Base-by-base conservation (phyloP, 2,329 filamentous ascomycete genomes). In the Aspergillus glaucus region DNA sequence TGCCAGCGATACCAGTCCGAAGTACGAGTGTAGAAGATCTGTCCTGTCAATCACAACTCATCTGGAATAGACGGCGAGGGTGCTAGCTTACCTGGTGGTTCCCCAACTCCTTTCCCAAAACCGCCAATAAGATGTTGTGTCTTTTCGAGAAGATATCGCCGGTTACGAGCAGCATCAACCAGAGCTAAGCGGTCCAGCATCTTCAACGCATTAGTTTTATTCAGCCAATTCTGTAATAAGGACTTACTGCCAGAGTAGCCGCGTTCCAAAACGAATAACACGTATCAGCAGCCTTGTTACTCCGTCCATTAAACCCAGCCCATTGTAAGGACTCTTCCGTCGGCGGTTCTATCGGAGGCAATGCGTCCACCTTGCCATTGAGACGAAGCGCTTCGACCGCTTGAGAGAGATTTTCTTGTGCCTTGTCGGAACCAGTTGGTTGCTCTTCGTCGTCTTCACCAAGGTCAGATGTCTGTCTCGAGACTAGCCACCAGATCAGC, bases 231-330 rank as follows among this genome's bases (percentile, higher is more conserved):
- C 7, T 5, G 9, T 24, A 3, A 8, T 15, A 8, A n/a, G 14
- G 3, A 44, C 65, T 59, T 67, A 77, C 75, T 50, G 67, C 64
- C 45, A 79, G 65, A 45, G 89, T 82, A 2, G 82, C 89, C 3
- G 79, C 78, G 0, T 88, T 88, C 93, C 93, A 98, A 76, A 92
- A 98, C 19, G 83, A 86, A 68, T 98, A 98, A 71, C 93, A 98
- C 0, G 93, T 97, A 69, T 98, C 93, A 8, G 88, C 87, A 43
- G 85, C 79, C 68, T 98, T 98, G 73, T 95, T 96, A 64, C 82
- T 84, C 44, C 93, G 83, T 22, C 93, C 93, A 61, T 94, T 95
- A 71, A 94, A 90, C 8, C 91, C 93, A 1, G 88, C 79, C 61
- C 78, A 79, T 8, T 72, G 68, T 36, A 76, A 64, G 53, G 60